Evolutionary conservation across 306 rosid genomes (phyloP).

Genomic region (Quercus alba): DNA sequence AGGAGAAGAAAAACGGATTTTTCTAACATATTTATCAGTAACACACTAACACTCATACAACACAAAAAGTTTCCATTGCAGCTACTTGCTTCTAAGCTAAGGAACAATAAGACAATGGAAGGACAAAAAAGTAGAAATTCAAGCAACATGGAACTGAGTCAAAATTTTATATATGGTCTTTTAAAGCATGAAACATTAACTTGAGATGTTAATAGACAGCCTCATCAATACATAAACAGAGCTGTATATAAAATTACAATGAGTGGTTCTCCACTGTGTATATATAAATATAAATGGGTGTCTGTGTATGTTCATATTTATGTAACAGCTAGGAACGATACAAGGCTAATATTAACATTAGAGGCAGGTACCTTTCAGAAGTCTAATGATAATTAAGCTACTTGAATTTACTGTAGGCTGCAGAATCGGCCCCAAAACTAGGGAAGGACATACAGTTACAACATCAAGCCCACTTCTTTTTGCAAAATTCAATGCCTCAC

Average conservation of each 20-base stretch:
- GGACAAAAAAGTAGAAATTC: no score
- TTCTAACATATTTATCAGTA: background rate
- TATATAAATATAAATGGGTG: background rate
- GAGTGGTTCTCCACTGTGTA: background rate
- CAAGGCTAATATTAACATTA: background rate
- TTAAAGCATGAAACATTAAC: background rate
- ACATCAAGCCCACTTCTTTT: constrained; percentile 42
- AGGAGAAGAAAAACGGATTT: background rate
- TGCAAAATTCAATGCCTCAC: constrained; percentile 51
- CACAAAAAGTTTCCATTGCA: background rate
- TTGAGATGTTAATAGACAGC: background rate
- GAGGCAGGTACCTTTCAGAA: constrained; percentile 44
- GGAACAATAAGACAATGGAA: background rate
- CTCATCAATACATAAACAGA: background rate
- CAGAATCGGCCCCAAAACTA: constrained; percentile 53
- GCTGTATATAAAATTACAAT: background rate
- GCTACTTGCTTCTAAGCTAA: background rate
- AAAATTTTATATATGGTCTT: background rate
- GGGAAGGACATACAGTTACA: constrained; percentile 57
- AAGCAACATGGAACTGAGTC: background rate
- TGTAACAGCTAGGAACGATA: background rate
- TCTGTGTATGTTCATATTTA: background rate
- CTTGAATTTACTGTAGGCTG: constrained; percentile 65
- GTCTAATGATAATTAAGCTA: constrained; percentile 42
- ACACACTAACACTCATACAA: background rate